phyloP scores from a whole-genome alignment of 305 asterid genomes.

The Fraxinus xanthoxyloides region DNA sequence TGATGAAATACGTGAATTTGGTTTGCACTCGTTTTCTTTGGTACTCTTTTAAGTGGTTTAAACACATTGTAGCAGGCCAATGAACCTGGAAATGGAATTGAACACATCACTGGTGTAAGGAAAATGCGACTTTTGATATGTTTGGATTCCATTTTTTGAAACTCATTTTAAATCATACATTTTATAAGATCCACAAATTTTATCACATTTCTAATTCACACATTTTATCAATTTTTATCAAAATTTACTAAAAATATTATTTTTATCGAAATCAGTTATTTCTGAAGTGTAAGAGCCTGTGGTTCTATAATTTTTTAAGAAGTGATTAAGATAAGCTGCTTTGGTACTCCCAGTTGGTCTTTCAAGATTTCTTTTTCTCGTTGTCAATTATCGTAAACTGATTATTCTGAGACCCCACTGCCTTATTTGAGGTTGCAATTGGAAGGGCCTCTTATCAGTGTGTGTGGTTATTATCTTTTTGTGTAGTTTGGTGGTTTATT shows the following conservation, averaged over 20 bases:
- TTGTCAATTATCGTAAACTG: background rate
- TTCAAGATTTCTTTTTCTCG: background rate
- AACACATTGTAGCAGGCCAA: background rate
- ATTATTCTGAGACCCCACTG: constrained; percentile 1
- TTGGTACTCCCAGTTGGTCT: background rate
- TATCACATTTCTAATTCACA: too few relatives aligned
- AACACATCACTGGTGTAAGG: background rate
- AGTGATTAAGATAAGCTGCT: background rate
- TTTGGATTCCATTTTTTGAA: background rate
- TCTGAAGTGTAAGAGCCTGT: background rate
- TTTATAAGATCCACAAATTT: background rate
- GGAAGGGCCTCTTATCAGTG: background rate
- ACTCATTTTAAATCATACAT: background rate
- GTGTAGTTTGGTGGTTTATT: background rate
- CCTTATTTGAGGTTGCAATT: background rate
- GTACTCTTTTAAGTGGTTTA: background rate
- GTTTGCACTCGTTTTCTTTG: background rate
- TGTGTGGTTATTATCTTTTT: constrained; percentile 6
- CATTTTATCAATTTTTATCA: too few relatives aligned
- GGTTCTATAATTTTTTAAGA: background rate
- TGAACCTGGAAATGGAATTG: background rate
- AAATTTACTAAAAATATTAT: too few relatives aligned
- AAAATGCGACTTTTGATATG: background rate
- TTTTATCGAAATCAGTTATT: too few relatives aligned
- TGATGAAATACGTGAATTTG: background rate